These are phyloP conservation scores for Backusella sp. DNA, from an alignment of 192 early-diverging fungal genomes.

Conservation along the genomic window DNA sequence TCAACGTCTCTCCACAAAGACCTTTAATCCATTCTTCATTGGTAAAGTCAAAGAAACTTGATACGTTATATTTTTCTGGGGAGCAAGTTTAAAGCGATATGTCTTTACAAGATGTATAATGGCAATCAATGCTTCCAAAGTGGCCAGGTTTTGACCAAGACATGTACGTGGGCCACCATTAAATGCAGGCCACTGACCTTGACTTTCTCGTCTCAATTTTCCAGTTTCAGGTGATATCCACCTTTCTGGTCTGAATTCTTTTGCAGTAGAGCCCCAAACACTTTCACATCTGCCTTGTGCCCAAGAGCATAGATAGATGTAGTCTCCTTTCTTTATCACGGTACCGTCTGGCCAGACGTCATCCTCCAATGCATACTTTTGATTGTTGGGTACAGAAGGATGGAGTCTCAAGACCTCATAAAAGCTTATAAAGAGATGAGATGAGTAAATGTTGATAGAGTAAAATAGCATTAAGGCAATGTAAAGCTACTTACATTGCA, in stretches of 20 bases:
- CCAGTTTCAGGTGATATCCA: conserved; percentile 39
- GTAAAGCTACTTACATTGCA: conserved; percentile 23
- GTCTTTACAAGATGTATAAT: conserved; percentile 35
- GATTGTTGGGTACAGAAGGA: conserved; percentile 42
- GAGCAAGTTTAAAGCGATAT: conserved; percentile 38
- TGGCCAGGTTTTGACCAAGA: conserved; percentile 43
- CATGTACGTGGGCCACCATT: conserved; percentile 50
- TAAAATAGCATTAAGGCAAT: not conserved
- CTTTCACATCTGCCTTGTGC: conserved; percentile 33
- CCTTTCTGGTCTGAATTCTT: conserved; percentile 41
- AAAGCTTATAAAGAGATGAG: not conserved
- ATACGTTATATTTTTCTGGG: conserved; percentile 27
- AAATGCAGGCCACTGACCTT: conserved; percentile 49
- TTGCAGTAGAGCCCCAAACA: conserved; percentile 42
- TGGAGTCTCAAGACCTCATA: conserved; percentile 39
- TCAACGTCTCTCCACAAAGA: conserved; percentile 26
- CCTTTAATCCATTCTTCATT: conserved; percentile 35
- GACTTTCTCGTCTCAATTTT: conserved; percentile 21
- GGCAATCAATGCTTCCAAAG: conserved; percentile 40
- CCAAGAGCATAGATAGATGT: conserved; percentile 35
- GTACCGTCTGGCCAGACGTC: conserved; percentile 47
- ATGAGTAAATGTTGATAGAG: not conserved
- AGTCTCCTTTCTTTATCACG: conserved; percentile 39
- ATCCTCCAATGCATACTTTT: conserved; percentile 42
- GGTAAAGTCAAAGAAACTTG: conserved; percentile 26